Base-by-base conservation (phyloP, 2,329 filamentous ascomycete species). In the Colletotrichum tamarilloi region DNA sequence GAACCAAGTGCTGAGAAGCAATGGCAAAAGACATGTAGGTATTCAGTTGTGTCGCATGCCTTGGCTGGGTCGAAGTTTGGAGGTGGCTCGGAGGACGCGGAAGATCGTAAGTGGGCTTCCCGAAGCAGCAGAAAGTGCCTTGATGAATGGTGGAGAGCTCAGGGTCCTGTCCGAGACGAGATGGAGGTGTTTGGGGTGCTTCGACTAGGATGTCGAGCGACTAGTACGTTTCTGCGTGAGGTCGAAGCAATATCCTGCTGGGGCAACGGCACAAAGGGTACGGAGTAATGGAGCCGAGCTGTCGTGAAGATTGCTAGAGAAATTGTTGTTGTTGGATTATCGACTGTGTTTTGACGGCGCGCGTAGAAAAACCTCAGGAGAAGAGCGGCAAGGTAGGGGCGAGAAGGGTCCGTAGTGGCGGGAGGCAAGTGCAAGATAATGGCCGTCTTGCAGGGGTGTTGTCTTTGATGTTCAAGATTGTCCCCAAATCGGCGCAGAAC, bases 121-220 rank as follows among this genome's bases (percentile, higher is more conserved):
- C 70, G 30, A 68, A 53, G 42, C 56, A 62, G 57, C 67, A 67
- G 46, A 57, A 65, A 55, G n/a, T 52, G 30, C 62, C 59, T 38
- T 53, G 19, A 55, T 32, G 38, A 62, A 55, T 55, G 38, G 66
- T 69, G 70, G 70, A 64, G 70, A 69, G 70, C 65, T 72, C 53
- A 52, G 53, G 66, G 53, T 67, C 58, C 22, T 67, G 59, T 69
- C 42, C 66, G 70, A 63, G 64, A 62, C 59, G 66, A 49, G 14
- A 69, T 72, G 62, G 71, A 66, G 71, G 56, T 70, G 71, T 71
- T 70, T 62, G 26, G 46, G 46, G 62, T 70, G 67, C 57, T n/a
- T 55, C 30, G 62, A 57, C 67, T 35, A 35, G 67, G 32, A 35
- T 19, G 2, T 24, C 24, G 22, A 62, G 38, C 53, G 52, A 52